These are phyloP conservation scores for Pleomassaria siparia DNA, from an alignment of 2,329 filamentous ascomycete genomes.

Conservation along the genomic window DNA sequence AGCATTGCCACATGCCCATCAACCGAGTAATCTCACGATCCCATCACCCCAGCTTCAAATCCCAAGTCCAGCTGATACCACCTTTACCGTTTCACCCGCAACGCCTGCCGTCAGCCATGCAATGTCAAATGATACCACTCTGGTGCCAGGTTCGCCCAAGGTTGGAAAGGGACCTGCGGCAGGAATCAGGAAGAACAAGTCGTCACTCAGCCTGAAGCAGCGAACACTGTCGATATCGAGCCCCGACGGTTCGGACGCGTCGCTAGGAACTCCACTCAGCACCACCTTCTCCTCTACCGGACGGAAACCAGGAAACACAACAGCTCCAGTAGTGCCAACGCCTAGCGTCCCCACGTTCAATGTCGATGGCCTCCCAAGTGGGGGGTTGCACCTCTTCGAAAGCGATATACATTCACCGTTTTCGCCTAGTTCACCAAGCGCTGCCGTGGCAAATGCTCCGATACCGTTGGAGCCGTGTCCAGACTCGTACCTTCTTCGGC, in stretches of 20 bases:
- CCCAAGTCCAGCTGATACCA: slow-evolving; percentile 45
- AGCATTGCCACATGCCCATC: slow-evolving; percentile 31
- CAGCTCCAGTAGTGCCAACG: slow-evolving; percentile 63
- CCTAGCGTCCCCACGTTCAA: slow-evolving; percentile 66
- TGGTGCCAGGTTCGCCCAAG: slow-evolving; percentile 40
- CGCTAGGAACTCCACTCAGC: slow-evolving; percentile 73
- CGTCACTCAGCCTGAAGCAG: slow-evolving; percentile 66
- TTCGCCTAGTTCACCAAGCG: slow-evolving; percentile 66
- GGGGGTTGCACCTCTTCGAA: slow-evolving; percentile 80
- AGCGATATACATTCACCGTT: slow-evolving; percentile 72
- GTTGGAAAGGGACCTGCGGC: slow-evolving; percentile 30
- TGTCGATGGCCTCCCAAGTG: slow-evolving; percentile 58
- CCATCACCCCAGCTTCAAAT: slow-evolving; percentile 38
- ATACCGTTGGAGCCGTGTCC: slow-evolving; percentile 88
- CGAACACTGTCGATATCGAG: slow-evolving; percentile 71
- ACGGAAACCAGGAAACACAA: slow-evolving; percentile 52
- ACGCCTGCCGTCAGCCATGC: slow-evolving; percentile 41
- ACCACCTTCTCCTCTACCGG: slow-evolving; percentile 61
- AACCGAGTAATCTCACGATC: slow-evolving; percentile 25
- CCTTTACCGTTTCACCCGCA: slow-evolving; percentile 44
- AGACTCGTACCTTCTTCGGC: slow-evolving; percentile 82
- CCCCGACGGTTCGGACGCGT: slow-evolving; percentile 64
- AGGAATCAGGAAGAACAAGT: slow-evolving; percentile 53
- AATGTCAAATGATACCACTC: slow-evolving; percentile 48
- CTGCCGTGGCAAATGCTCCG: slow-evolving; percentile 65